Base-by-base conservation (phyloP, 2,329 filamentous ascomycete species). In the Calonectria hawksworthii region DNA sequence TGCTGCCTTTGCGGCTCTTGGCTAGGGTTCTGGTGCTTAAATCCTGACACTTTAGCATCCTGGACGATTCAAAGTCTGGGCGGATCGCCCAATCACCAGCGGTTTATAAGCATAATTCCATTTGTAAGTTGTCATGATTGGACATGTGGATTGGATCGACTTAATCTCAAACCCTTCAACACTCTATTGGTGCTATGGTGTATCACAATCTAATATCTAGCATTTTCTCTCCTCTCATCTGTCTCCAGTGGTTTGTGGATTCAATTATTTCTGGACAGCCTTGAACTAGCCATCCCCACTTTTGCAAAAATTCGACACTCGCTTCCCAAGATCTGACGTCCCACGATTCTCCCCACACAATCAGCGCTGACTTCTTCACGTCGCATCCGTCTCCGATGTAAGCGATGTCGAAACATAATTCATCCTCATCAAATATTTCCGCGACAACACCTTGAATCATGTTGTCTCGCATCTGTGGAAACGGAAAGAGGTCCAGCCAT, bases 261-360 rank as follows among this genome's bases (percentile, higher is more conserved):
- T 81, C 74, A 13, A 87, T 68, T 3, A 86, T 70, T 32, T 86
- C 84, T 0, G 75, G 73, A 70, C 85, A 87, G 0, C 83, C 85
- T 2, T 70, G 74, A 1, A 87, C 41, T 34, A 86, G 51, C 79
- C 83, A 82, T 6, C 75, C 82, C 86, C 87, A 90, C 74, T 88
- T 89, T 38, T 80, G 79, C 9, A 86, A 76, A 75, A 90, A 89
- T 0, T 73, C 66, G 26, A 85, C 83, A 0, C 84, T 88, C 0
- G 86, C 80, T 75, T 90, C 89, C 89, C 88, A 90, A 16, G 83
- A 86, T 0, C 73, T 73, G 3, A 82, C 64, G 64, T 89, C 83
- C 83, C 84, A 88, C 0, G 88, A 83, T 11, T 87, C 85, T 1
- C 87, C 86, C 89, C 88, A 90, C 4, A 89, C 85, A 30, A 89